Evolutionary conservation across 768 basidiomycete species (phyloP).

Genomic region (Baorangia bicolor): DNA sequence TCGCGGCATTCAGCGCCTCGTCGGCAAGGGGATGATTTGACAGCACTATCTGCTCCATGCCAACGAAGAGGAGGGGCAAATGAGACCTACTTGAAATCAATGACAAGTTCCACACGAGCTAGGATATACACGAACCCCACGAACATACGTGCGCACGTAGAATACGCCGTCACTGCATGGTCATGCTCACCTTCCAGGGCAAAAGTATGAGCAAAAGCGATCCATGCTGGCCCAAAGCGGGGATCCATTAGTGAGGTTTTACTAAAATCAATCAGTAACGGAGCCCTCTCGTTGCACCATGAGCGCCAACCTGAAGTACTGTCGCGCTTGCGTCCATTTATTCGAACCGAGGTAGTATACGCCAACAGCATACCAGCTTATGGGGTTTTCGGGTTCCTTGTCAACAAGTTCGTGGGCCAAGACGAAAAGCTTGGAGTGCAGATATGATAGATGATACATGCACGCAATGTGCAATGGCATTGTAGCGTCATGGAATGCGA

Average conservation of each 20-base stretch:
- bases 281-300: not conserved
- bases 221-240: conserved; percentile 94
- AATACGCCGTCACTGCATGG: conserved; percentile 97
- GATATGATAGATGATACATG: conserved; percentile 92
- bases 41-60: conserved; percentile 96
- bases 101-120: not conserved
- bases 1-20: conserved; percentile 83
- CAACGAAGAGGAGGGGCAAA: conserved; percentile 91
- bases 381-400: conserved; percentile 86
- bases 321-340: conserved; percentile 88
- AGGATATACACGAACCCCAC: conserved; percentile 65
- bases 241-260: conserved; percentile 98
- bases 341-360: conserved; percentile 90
- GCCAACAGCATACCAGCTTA: conserved; percentile 98
- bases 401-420: conserved; percentile 96
- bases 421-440: conserved; percentile 92
- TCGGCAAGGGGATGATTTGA: conserved; percentile 80
- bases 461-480: conserved; percentile 96
- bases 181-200: conserved; percentile 98
- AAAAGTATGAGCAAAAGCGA: conserved; percentile 97
- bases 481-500: conserved; percentile 84
- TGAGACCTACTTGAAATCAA: conserved; percentile 73
- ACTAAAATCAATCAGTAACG: conserved; percentile 39
- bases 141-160: conserved; percentile 93
- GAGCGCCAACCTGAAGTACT: conserved; percentile 84